Percentiles rank a stretch among this genome's conserved stretches.
Conservation (phyloP, 208 protist genomes). For the Acanthamoeba triangularis region DNA sequence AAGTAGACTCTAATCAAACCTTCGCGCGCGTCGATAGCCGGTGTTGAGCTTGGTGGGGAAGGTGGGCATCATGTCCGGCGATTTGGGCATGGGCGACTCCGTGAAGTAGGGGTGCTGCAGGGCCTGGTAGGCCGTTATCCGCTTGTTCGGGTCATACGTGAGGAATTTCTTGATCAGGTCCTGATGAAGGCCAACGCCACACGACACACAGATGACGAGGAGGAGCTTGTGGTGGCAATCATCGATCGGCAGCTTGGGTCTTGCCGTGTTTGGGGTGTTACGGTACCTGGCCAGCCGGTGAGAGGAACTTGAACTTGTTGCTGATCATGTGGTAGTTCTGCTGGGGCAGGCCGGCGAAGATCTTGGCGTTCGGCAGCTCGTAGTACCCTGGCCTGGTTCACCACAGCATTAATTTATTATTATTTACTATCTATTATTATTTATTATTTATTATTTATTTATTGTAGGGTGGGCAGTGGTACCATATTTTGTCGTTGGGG, state of each 20-base stretch:
- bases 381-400: constrained; percentile 21
- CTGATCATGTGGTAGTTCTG: constrained; percentile 71
- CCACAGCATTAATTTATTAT: too few species aligned
- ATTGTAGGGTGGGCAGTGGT: neutral
- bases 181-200: neutral
- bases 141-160: constrained; percentile 70
- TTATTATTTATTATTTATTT: neutral
- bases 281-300: neutral
- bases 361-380: constrained; percentile 51
- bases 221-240: neutral
- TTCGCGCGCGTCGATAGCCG: constrained; percentile 60
- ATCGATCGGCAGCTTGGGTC: neutral
- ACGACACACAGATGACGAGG: neutral
- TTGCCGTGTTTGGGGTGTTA: neutral
- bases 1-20: neutral
- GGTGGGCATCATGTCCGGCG: constrained; percentile 74
- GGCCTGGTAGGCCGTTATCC: constrained; percentile 70
- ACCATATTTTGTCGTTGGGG: constrained; percentile 78
- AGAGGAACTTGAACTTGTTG: constrained; percentile 59
- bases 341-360: neutral
- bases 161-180: constrained; percentile 65
- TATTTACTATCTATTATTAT: neutral
- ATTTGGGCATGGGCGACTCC: constrained; percentile 63
- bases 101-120: constrained; percentile 70
- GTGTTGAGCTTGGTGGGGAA: constrained; percentile 76